Evolutionary conservation across 345 rosid genomes (phyloP).

Genomic region (Garcia nutans): DNA sequence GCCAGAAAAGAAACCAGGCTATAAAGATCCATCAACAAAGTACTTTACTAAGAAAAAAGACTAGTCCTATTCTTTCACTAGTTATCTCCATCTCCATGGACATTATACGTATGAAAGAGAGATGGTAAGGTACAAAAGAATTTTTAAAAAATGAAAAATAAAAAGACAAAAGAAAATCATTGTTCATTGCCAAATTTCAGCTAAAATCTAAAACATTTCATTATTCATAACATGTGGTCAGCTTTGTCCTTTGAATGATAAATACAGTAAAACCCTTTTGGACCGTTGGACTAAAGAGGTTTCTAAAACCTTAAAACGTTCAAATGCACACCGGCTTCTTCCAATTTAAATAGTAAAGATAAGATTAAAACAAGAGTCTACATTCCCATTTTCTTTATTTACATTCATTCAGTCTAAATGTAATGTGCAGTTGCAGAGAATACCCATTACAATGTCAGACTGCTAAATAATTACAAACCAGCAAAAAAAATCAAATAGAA

Average conservation of each 20-base stretch:
- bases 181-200: slow-evolving; percentile 7
- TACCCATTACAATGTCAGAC: too few species aligned
- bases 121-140: background rate
- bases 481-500: too few species aligned
- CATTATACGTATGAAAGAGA: background rate
- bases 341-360: too few species aligned
- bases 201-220: slow-evolving; percentile 2
- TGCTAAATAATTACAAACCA: too few species aligned
- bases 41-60: background rate
- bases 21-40: background rate
- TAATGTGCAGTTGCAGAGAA: background rate
- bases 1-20: background rate
- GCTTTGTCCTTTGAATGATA: background rate
- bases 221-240: background rate
- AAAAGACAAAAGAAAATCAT: slow-evolving; percentile 3
- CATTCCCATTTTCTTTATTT: too few species aligned
- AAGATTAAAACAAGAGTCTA: background rate
- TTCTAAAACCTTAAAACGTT: slow-evolving; percentile 10
- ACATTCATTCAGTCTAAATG: background rate
- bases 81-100: background rate
- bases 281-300: background rate
- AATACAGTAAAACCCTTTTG: background rate
- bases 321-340: background rate
- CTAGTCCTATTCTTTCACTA: background rate
- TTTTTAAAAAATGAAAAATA: too few species aligned